Evolutionary conservation across 257 asterid species (phyloP), one percentile per base, ranked within the genome.

Genomic region (Cynanchum wilfordii): DNA sequence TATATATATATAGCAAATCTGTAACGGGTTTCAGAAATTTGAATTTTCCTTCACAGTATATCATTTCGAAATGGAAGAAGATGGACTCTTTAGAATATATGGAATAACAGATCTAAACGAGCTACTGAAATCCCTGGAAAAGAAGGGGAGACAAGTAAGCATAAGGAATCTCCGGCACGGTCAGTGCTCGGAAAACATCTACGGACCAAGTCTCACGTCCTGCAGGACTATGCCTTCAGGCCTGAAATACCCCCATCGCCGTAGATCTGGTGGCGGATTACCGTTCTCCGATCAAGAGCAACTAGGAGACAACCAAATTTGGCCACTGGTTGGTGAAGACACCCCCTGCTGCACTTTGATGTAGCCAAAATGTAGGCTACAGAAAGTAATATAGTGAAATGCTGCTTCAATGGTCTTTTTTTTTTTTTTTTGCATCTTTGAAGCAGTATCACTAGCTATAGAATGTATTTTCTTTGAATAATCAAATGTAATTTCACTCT

Each of bases 101-200:
- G 88, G 80, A 0, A 13, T 66, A 20, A 73, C 27, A 5, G 13
- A 75, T 40, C 80, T 87, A 2, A 9, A 54, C 1, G 25, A 9
- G 40, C 62, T 85, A 22, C 19, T 77, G 69, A 72, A 49, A 75
- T 60, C 69, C 70, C 56, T 80, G 4, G 71, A 77, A 33, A 76
- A 65, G 78, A 49, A 69, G 17, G 52, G 66, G 7, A 52, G 38
- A 10, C 20, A 10, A 3, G 66, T 69, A 5, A 54, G 10, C 1
- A n/a, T 54, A 20, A 54, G 12, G 42, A 71, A 72, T 75, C 15
- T 80, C n/a, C 84, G 80, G 50, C 83, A 33, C 52, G 84, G 89
- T 30, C 71, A 80, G 72, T 85, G 85, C 69, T 78, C 81, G 9
- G 30, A 24, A 16, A 71, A 76, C 50, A 71, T 85, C 16, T 64